Percentiles rank a stretch among this genome's conserved stretches.
Evolutionary conservation across 1,284 basidiomycete species (phyloP).

Genomic region (Hymenochaete sp.): DNA sequence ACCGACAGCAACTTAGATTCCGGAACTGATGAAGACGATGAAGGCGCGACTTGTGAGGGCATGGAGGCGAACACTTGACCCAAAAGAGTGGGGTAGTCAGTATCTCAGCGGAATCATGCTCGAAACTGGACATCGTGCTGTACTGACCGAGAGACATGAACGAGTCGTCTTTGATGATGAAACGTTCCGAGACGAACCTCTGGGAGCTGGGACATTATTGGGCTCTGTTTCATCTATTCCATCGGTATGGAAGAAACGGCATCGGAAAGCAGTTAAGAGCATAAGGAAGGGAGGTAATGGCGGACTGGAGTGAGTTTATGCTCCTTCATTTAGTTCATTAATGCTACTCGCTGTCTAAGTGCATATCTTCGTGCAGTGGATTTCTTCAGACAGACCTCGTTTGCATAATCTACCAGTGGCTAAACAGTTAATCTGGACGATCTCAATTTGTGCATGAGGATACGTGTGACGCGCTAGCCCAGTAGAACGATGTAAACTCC

Average conservation of each 20-base stretch:
- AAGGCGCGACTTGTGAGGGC: slow-evolving; percentile 37
- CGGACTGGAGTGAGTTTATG: too few species aligned
- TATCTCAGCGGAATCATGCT: slow-evolving; percentile 60
- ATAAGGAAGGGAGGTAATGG: slow-evolving; percentile 49
- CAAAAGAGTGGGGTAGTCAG: slow-evolving; percentile 54
- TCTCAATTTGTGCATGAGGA: too few species aligned
- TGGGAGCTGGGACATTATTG: not conserved
- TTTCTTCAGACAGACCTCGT: too few species aligned
- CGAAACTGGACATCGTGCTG: slow-evolving; percentile 29
- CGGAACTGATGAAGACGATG: slow-evolving; percentile 17
- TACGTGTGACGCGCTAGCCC: too few species aligned
- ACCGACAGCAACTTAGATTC: slow-evolving; percentile 19
- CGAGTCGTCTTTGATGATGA: slow-evolving; percentile 1
- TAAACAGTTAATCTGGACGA: too few species aligned
- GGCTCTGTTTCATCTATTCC: not conserved
- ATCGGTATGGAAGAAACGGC: slow-evolving; percentile 67
- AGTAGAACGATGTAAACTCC: too few species aligned
- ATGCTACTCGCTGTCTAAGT: too few species aligned
- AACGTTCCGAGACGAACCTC: not conserved
- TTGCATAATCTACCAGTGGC: too few species aligned
- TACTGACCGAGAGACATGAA: slow-evolving; percentile 11
- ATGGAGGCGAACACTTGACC: slow-evolving; percentile 51
- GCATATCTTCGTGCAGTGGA: too few species aligned
- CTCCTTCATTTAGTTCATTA: too few species aligned
- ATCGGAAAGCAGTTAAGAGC: slow-evolving; percentile 69